A percentile compares a stretch with the other conserved stretches of the same genome.
Conservation (phyloP, 164 flowering plant species). For the Dillenia turbinata region DNA sequence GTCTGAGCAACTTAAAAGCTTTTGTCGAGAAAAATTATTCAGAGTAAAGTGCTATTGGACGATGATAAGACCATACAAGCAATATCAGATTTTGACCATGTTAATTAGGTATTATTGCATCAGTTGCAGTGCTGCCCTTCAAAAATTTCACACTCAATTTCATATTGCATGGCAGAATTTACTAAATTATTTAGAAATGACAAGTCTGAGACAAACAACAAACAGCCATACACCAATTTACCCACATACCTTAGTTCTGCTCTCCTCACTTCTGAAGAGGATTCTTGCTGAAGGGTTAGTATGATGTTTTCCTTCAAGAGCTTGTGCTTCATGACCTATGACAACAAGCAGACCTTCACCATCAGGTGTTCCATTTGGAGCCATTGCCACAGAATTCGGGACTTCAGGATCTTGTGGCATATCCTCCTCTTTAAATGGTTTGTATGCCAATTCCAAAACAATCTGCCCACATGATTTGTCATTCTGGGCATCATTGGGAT, state of each 20-base stretch:
- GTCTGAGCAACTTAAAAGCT: too few relatives aligned
- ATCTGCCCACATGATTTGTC: slow-evolving; percentile 61
- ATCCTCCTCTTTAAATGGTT: slow-evolving; percentile 53
- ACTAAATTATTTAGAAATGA: too few relatives aligned
- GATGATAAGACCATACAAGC: too few relatives aligned
- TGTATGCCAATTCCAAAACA: slow-evolving; percentile 48
- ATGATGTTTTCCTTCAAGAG: slow-evolving; percentile 70
- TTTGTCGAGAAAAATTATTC: too few relatives aligned
- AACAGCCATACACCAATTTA: too few relatives aligned
- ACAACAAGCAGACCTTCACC: slow-evolving; percentile 61
- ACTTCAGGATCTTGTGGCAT: slow-evolving; percentile 32
- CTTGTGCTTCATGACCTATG: slow-evolving; percentile 58
- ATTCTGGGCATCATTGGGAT: slow-evolving; percentile 46
- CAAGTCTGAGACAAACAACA: too few relatives aligned
- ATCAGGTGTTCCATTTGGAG: slow-evolving; percentile 59
- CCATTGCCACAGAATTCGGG: slow-evolving; percentile 30
- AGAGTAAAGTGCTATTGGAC: too few relatives aligned
- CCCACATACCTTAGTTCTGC: slow-evolving; percentile 52
- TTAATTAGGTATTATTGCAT: too few relatives aligned
- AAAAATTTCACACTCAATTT: too few relatives aligned
- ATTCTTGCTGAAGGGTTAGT: slow-evolving; percentile 52
- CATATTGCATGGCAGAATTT: too few relatives aligned
- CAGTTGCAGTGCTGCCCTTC: too few relatives aligned
- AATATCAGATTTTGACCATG: too few relatives aligned
- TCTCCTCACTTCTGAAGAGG: slow-evolving; percentile 59